These are phyloP conservation scores for Nicotiana attenuata DNA, from an alignment of 257 asterid species.

Conservation along the genomic window DNA sequence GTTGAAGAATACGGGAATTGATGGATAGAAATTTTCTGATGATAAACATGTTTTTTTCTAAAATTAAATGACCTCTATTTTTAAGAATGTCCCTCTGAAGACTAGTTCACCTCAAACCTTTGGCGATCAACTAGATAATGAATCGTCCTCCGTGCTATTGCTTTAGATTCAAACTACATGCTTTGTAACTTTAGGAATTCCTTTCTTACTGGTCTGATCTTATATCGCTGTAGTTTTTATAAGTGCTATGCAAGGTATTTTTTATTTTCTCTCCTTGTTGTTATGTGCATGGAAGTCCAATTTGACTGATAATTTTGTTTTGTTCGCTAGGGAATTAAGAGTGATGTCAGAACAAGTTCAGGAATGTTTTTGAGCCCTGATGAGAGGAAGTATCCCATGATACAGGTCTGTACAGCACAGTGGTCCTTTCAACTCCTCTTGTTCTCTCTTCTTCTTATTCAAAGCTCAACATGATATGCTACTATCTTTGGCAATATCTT, in stretches of 20 bases:
- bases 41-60: background rate
- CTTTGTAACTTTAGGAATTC: background rate
- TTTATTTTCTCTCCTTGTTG: background rate
- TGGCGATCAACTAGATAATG: background rate
- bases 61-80: background rate
- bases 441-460: background rate
- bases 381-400: constrained; percentile 64
- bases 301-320: constrained; percentile 4
- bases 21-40: background rate
- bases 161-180: background rate
- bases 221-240: background rate
- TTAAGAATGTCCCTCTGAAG: background rate
- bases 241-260: background rate
- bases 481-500: background rate
- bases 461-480: background rate
- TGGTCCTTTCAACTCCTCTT: background rate
- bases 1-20: background rate
- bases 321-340: constrained; percentile 53
- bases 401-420: constrained; percentile 44
- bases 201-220: background rate
- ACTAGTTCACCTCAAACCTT: background rate
- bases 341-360: constrained; percentile 76
- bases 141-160: background rate
- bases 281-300: background rate
- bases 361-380: constrained; percentile 67